Percentiles rank a stretch among this genome's conserved stretches.
phyloP scores from a whole-genome alignment of 768 basidiomycete genomes.

The Phlegmacium glaucopus region DNA sequence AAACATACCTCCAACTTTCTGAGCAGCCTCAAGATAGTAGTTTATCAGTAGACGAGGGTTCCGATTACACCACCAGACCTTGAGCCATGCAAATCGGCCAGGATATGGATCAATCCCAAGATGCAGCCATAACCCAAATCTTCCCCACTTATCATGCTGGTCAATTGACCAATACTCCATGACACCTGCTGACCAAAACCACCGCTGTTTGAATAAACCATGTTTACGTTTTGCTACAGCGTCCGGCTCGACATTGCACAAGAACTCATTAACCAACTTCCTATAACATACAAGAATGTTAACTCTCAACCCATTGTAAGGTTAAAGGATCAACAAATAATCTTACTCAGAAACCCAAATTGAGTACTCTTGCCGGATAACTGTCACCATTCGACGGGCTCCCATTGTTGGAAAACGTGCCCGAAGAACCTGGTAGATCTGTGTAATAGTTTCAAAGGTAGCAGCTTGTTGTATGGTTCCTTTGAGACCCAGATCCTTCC shows the following conservation, averaged over 20 bases:
- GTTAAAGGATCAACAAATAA: background rate
- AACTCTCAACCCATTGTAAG: too few species aligned
- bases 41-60: conserved; percentile 30
- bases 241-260: conserved; percentile 10
- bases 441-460: background rate
- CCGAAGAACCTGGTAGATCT: background rate
- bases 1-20: conserved; percentile 13
- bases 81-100: conserved; percentile 31
- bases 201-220: conserved; percentile 20
- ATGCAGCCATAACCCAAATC: conserved; percentile 34
- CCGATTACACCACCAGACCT: conserved; percentile 40
- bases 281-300: too few species aligned
- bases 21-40: conserved; percentile 31
- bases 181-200: conserved; percentile 38
- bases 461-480: background rate
- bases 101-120: conserved; percentile 32
- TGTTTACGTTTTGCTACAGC: conserved; percentile 14
- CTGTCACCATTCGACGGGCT: background rate
- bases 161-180: conserved; percentile 35
- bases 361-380: background rate
- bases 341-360: conserved; percentile 5
- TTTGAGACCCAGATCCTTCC: background rate
- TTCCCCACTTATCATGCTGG: conserved; percentile 47
- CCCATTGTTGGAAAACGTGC: background rate
- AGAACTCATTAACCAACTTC: background rate